Evolutionary conservation across 2,329 filamentous ascomycete genomes (phyloP), one percentile per base, ranked within the genome.

Genomic region (Monosporascus sp.): DNA sequence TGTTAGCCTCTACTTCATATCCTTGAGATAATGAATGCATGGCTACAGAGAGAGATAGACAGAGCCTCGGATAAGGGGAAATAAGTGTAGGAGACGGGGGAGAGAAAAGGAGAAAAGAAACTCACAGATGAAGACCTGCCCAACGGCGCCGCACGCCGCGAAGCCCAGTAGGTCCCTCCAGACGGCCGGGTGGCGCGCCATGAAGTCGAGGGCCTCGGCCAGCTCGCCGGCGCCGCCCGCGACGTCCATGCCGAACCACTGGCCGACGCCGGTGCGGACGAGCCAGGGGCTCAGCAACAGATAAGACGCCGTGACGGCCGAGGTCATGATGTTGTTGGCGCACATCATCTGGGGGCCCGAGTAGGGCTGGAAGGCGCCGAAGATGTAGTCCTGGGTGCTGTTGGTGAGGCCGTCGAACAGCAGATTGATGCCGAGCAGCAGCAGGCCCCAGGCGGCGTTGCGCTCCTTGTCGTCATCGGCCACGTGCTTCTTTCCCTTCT

Each of bases 341-440:
- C 92, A 95, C 94, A 99, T 99, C 94, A 99, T 99, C 80, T 99
- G 94, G 55, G 93, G 91, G 9, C 94, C 94, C 3, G 84, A 83
- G 69, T 94, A 97, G 15, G 87, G 85, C 59, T 83, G 84, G 72
- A 91, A 96, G 6, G 83, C 79, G 58, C 74, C 72, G 70, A 97
- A 97, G 70, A 99, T 90, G 71, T 96, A 86, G 71, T 99, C 94
- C 77, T 99, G 94, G 2, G 93, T 96, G 51, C 88, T 91, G 72
- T 99, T 99, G 54, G 93, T 97, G 51, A 99, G 79, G 59, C 94
- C 94, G 70, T 99, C 94, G 64, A 99, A 94, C 20, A 99, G 81
- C 49, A 99, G 78, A 70, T 99, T 99, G 66, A 97, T 85, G 45
- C 82, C 83, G 1, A 99, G 80, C 47, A 99, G 78, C 51, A 95